A percentile compares a stretch with the other conserved stretches of the same genome.
Conservation (phyloP, 2,329 filamentous ascomycete genomes). For the Eurotiales sp. region DNA sequence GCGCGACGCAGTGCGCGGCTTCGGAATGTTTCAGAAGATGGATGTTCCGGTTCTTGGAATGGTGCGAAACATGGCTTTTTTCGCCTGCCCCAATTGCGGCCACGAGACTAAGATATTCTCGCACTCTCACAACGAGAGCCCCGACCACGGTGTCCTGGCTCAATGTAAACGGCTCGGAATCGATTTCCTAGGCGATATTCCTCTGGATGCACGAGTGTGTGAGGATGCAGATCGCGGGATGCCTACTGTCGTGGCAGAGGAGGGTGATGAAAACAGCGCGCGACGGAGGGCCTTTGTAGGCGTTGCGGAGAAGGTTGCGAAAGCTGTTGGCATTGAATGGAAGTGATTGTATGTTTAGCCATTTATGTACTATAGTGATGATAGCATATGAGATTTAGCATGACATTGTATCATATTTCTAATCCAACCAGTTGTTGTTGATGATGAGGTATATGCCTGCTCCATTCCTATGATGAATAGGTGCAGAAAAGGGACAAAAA, state of each 20-base stretch:
- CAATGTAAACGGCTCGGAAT: constrained; percentile 71
- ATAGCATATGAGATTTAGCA: background rate
- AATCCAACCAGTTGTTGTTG: too few species aligned
- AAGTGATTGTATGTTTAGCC: constrained; percentile 16
- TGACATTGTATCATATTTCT: constrained; percentile 3
- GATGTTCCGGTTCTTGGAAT: constrained; percentile 74
- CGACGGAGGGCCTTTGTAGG: constrained; percentile 68
- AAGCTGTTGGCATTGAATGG: constrained; percentile 43
- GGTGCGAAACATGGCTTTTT: constrained; percentile 88
- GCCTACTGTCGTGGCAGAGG: constrained; percentile 85
- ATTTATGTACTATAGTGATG: background rate
- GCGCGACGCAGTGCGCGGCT: constrained; percentile 85
- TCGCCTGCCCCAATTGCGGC: constrained; percentile 73
- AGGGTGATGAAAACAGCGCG: constrained; percentile 56
- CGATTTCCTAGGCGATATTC: constrained; percentile 82
- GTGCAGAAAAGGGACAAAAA: background rate
- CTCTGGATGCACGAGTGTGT: constrained; percentile 80
- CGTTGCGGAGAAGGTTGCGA: constrained; percentile 58
- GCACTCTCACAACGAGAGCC: constrained; percentile 25
- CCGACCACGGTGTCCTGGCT: constrained; percentile 58
- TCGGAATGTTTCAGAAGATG: constrained; percentile 88
- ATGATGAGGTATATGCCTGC: too few species aligned
- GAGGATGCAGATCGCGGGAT: constrained; percentile 82
- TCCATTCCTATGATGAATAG: too few species aligned
- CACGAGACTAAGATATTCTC: constrained; percentile 75